phyloP scores from a whole-genome alignment of 495 filamentous ascomycete genomes.

The Podospora comata region DNA sequence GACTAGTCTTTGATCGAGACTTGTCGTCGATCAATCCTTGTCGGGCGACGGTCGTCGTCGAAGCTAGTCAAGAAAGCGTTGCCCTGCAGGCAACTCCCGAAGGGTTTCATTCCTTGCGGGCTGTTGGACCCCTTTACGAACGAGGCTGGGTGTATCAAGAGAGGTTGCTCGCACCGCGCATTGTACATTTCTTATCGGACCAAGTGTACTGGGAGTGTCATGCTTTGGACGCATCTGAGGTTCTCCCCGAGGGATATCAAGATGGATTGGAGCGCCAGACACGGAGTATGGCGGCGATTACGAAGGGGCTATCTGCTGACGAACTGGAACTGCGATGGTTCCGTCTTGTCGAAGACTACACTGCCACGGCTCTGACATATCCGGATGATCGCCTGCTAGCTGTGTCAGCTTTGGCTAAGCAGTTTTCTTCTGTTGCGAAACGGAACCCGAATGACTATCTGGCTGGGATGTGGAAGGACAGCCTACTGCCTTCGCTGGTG shows the following conservation, averaged over 20 bases:
- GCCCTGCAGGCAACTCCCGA: neutral
- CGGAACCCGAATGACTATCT: neutral
- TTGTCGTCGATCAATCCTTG: conserved; percentile 5
- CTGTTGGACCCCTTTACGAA: conserved; percentile 11
- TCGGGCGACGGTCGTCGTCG: neutral
- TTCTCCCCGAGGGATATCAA: neutral
- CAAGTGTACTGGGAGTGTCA: conserved; percentile 15
- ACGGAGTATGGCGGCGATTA: neutral
- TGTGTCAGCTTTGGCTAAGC: conserved; percentile 1
- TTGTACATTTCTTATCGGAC: conserved; percentile 7
- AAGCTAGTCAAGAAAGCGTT: neutral
- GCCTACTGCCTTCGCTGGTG: neutral
- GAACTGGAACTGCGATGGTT: neutral
- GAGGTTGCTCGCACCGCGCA: conserved; percentile 12
- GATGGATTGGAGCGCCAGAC: too few species aligned
- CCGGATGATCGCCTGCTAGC: neutral
- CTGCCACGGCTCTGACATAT: neutral
- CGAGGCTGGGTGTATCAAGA: conserved; percentile 21
- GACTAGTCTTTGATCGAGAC: conserved; percentile 11
- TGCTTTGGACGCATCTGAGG: conserved; percentile 2
- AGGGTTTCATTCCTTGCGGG: conserved; percentile 1
- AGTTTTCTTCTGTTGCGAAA: neutral
- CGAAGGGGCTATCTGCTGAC: neutral
- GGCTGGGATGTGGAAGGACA: neutral
- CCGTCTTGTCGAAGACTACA: neutral